A percentile compares a stretch with the other conserved stretches of the same genome.
Conservation (phyloP, 768 basidiomycete genomes). For the Kondoa malvinella region DNA sequence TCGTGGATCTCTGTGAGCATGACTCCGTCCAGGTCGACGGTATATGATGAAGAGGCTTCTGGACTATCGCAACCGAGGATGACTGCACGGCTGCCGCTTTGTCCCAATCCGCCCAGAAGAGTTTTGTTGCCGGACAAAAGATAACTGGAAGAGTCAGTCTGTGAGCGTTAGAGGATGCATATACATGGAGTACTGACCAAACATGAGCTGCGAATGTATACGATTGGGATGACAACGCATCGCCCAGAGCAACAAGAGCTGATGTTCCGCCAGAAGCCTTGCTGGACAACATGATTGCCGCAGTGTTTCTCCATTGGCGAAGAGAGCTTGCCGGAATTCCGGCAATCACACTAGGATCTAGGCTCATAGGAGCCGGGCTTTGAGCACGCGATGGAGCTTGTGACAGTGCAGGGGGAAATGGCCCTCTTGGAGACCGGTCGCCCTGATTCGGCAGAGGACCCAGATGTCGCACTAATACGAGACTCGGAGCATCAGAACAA, state of each 20-base stretch:
- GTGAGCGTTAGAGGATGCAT: neutral
- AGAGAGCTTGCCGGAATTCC: conserved; percentile 43
- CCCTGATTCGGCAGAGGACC: conserved; percentile 5
- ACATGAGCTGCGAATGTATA: conserved; percentile 74
- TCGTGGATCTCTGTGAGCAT: conserved; percentile 81
- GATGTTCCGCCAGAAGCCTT: conserved; percentile 48
- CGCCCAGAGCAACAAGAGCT: conserved; percentile 66
- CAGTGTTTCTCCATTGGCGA: conserved; percentile 67
- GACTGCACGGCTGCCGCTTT: conserved; percentile 49
- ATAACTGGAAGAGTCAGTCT: conserved; percentile 41
- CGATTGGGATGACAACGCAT: conserved; percentile 53
- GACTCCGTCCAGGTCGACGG: conserved; percentile 50
- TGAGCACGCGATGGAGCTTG: conserved; percentile 56
- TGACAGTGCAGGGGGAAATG: conserved; percentile 29
- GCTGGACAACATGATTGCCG: conserved; percentile 62
- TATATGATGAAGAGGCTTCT: conserved; percentile 38
- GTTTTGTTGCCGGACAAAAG: conserved; percentile 70
- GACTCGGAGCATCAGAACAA: conserved; percentile 29
- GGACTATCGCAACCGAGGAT: conserved; percentile 57
- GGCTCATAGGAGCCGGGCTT: neutral
- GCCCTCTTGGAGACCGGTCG: conserved; percentile 7
- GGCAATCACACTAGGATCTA: conserved; percentile 32
- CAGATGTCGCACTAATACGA: neutral
- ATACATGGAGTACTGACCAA: conserved; percentile 46
- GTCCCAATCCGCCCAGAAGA: conserved; percentile 51